Evolutionary conservation across 208 protist genomes (phyloP), one percentile per base, ranked within the genome.

Genomic region (Lotmaria passim): DNA sequence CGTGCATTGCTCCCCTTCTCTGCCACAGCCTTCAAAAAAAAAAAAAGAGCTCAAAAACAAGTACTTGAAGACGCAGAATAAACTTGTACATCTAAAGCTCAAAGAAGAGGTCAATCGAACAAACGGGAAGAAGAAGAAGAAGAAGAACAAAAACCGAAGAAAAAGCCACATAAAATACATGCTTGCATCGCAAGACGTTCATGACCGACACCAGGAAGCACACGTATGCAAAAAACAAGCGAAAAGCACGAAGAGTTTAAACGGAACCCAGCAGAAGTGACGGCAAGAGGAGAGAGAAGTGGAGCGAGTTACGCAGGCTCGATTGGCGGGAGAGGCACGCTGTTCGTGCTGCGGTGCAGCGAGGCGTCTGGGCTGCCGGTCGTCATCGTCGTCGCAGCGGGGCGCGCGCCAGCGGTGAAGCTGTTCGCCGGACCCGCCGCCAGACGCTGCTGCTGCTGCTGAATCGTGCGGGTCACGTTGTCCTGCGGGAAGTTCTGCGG

Each of bases 401-500:
- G n/a, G 1, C 67, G 57, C 2, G 21, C 28, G 1, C 51, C 51
- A 1, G 63, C 31, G 14, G 57, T 69, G 55, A 67, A 56, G 30
- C 33, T 65, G 58, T 31, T 30, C 5, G 50, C 41, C 26, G n/a
- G 36, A 19, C 52, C 57, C 24, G 47, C 53, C 23, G 36, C 44
- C 17, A 47, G 51, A 2, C 60, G 71, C 50, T 75, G 72, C 72
- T 86, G 81, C 75, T 87, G 79, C 52, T 88, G 75, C 75, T 93
- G 82, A 47, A 93, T 90, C 31, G 79, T 81, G 7, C 82, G 85
- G 6, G 87, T 86, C 12, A 87, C 79, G 53, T 59, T 70, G 60
- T 96, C 91, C 39, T 88, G 75, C 11, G 80, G 63, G 65, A 79
- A 77, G 62, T 91, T 93, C 73, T 93, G 87, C 26, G 91, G 88